These are phyloP conservation scores for Haplographium delicatum DNA, from an alignment of 495 filamentous ascomycete genomes.

Conservation along the genomic window DNA sequence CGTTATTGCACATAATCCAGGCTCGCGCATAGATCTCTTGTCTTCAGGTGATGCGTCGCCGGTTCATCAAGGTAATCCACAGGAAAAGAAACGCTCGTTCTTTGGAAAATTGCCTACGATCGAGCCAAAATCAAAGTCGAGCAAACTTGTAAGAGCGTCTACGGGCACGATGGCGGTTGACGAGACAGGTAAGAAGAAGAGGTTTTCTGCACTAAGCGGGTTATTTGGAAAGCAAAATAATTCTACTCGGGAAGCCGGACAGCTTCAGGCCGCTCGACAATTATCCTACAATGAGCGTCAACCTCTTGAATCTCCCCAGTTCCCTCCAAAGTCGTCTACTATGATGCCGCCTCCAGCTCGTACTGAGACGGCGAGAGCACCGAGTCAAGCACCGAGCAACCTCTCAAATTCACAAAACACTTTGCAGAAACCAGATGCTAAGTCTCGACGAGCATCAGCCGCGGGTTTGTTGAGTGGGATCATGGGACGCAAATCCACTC, in stretches of 20 bases:
- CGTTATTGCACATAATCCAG: slow-evolving; percentile 18
- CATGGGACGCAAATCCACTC: slow-evolving; percentile 11
- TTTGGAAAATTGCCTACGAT: slow-evolving; percentile 6
- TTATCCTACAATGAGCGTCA: slow-evolving; percentile 21
- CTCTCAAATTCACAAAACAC: no score
- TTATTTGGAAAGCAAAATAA: slow-evolving; percentile 16
- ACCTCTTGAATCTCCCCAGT: slow-evolving; percentile 19
- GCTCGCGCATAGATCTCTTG: slow-evolving; percentile 13
- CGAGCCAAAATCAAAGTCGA: slow-evolving; percentile 6
- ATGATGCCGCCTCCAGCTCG: neutral
- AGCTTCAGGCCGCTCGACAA: slow-evolving; percentile 10
- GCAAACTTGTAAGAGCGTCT: slow-evolving; percentile 13
- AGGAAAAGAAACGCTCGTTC: slow-evolving; percentile 13
- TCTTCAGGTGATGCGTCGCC: neutral
- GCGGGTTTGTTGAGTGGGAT: slow-evolving; percentile 19
- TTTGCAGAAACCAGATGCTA: slow-evolving; percentile 5
- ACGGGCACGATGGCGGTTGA: slow-evolving; percentile 8
- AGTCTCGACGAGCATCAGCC: slow-evolving; percentile 15
- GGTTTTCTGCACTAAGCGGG: slow-evolving; percentile 39
- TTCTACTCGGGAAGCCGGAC: neutral
- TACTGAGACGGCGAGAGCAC: neutral
- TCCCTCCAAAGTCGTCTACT: neutral
- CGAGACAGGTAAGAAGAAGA: slow-evolving; percentile 39
- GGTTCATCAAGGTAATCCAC: neutral
- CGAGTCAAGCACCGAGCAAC: slow-evolving; percentile 25